Evolutionary conservation across 352 stramenopile species (phyloP), one percentile per base, ranked within the genome.

Genomic region (Elongisporangium undulatum): DNA sequence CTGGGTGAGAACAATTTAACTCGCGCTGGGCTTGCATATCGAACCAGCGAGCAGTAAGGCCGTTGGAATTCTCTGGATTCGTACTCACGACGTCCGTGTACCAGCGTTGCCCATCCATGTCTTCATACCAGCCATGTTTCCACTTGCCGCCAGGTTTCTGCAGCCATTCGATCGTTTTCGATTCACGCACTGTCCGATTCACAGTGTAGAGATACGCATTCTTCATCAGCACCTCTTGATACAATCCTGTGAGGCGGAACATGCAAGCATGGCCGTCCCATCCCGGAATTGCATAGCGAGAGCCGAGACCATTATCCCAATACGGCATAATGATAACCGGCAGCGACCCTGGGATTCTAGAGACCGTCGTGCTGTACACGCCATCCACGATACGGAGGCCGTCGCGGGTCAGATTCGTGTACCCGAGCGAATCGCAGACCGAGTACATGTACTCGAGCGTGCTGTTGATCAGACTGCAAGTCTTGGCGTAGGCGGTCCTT

Each of bases 101-200:
- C 59, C 51, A 64, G n/a, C 41, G 22, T 10, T 23, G 26, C 1
- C 51, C 58, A 1, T 39, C 10, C 2, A 6, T 7, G 20, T 59
- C 52, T 26, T 64, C 22, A 23, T 64, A 64, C 58, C 58, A 64
- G 45, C 59, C 59, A 15, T 64, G 20, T 16, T 51, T 49, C 41
- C 59, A 64, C 26, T 6, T 3, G 2, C 52, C 52, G 7, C 41
- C 59, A 17, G 51, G 24, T n/a, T 39, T 21, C 15, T 56, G 4
- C 0, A 84, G 66, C 78, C 73, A 85, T 52, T 76, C 62, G 38
- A 53, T 58, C 0, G 73, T 84, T 34, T 73, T 77, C 9, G 23
- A 15, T 24, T 78, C 74, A 12, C 73, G 58, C 2, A 69, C 53
- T 0, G 24, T 12, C 0, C 71, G 66, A 19, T 71, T 62, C 10